These are phyloP conservation scores for Phyllostachys edulis DNA, from an alignment of 176 grass and related monocot genomes.

Conservation along the genomic window DNA sequence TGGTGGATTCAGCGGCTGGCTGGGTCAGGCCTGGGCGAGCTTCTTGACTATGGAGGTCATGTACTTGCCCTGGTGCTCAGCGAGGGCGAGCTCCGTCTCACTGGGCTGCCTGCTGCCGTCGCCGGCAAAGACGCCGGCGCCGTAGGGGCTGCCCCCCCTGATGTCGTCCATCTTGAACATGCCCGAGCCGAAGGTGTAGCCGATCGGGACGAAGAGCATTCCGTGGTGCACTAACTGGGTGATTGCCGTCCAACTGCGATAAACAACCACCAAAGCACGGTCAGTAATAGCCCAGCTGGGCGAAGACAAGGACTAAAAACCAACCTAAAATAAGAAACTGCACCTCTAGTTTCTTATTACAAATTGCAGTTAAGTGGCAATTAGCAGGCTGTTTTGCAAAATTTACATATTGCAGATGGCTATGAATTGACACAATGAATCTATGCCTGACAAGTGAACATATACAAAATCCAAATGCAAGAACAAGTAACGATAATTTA, in stretches of 20 bases:
- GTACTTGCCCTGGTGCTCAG: constrained; percentile 89
- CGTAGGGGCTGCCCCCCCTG: constrained; percentile 81
- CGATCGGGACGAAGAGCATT: constrained; percentile 84
- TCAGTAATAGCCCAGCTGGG: neutral
- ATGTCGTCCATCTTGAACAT: constrained; percentile 86
- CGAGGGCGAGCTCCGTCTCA: constrained; percentile 65
- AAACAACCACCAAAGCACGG: constrained; percentile 19
- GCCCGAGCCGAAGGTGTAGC: constrained; percentile 73
- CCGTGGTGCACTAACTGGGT: constrained; percentile 85
- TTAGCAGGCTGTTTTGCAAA: neutral
- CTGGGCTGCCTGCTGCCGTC: constrained; percentile 71
- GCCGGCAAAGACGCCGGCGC: constrained; percentile 77
- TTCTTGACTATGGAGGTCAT: constrained; percentile 79
- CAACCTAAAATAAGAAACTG: constrained; percentile 8
- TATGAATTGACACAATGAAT: neutral
- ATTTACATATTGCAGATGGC: neutral
- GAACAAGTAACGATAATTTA: neutral
- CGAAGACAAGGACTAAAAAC: neutral
- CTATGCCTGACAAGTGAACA: neutral
- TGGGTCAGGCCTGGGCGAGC: constrained; percentile 39
- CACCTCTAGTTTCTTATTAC: neutral
- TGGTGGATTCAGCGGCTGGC: neutral
- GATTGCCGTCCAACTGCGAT: constrained; percentile 77
- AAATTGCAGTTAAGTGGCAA: neutral
- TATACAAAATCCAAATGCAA: neutral